These are phyloP conservation scores for Cercospora zeae-maydis DNA, from an alignment of 2,329 filamentous ascomycete genomes.

Conservation along the genomic window DNA sequence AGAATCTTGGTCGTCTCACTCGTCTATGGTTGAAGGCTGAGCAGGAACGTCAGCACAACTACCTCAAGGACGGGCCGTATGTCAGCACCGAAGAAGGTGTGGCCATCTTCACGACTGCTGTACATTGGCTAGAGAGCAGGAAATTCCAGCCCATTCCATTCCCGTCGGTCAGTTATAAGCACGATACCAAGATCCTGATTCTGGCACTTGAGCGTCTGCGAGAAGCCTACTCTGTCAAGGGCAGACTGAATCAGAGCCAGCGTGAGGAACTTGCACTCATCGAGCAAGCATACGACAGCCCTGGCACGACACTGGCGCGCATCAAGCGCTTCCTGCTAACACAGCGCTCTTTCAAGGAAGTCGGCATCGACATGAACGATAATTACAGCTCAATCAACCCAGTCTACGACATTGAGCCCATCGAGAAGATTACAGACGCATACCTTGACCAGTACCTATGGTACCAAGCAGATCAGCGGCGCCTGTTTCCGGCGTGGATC, in stretches of 20 bases:
- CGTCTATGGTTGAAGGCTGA: slow-evolving; percentile 96
- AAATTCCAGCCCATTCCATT: slow-evolving; percentile 99
- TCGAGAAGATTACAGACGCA: slow-evolving; percentile 98
- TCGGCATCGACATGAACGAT: slow-evolving; percentile 99
- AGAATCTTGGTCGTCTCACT: slow-evolving; percentile 92
- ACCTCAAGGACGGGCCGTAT: slow-evolving; percentile 98
- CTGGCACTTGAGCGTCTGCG: slow-evolving; percentile 87
- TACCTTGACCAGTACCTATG: slow-evolving; percentile 98
- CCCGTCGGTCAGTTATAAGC: slow-evolving; percentile 98
- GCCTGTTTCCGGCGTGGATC: slow-evolving; percentile 97
- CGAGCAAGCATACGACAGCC: slow-evolving; percentile 96
- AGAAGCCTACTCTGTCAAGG: slow-evolving; percentile 97
- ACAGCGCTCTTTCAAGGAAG: slow-evolving; percentile 97
- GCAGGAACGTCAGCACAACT: slow-evolving; percentile 97
- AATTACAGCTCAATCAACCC: slow-evolving; percentile 99
- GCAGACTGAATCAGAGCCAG: slow-evolving; percentile 92
- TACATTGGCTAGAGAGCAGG: slow-evolving; percentile 96
- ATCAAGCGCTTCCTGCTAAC: slow-evolving; percentile 98
- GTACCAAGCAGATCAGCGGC: slow-evolving; percentile 97
- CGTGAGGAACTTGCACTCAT: slow-evolving; percentile 95
- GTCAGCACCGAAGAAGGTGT: slow-evolving; percentile 98
- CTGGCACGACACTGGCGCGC: slow-evolving; percentile 87
- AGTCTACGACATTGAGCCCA: slow-evolving; percentile 97
- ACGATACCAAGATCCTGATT: slow-evolving; percentile 98
- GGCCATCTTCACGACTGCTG: slow-evolving; percentile 96